Base-by-base conservation (phyloP, 768 basidiomycete species). In the Crassisporium funariophilum region DNA sequence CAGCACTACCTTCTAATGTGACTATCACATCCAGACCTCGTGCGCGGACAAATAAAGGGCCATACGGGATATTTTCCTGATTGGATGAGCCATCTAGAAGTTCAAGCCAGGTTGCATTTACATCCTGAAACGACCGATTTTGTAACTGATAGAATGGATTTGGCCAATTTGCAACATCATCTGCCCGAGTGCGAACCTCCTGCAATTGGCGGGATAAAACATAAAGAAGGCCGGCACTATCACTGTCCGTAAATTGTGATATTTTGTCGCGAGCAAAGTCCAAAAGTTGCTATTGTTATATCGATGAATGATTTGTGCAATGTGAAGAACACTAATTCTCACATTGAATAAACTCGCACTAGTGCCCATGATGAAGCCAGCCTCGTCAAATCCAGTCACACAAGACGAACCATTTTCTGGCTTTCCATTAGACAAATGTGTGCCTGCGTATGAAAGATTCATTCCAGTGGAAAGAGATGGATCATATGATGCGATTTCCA, bases 61-160 rank as follows among this genome's bases (percentile, higher is more conserved):
- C 82, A 19, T 86, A 70, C 0, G 91, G 91, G 5, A 89, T 60
- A 57, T 87, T 84, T 56, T 88, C 85, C 8, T 65, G 62, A 56
- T 89, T 88, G 16, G 83, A 81, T 15, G 81, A 72, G 0, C 88
- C 88, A 58, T 88, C 88, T 13, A 90, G 76, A 16, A 91, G 75
- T 38, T 83, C 73, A 8, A 91, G 65, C 70, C 77, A 77, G 11
- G 65, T 62, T 19, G 74, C 68, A 41, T 69, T 65, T 0, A 81
- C 64, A 53, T 87, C 84, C 36, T 77, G 66, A 55, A 81, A 89
- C 0, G 73, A 79, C 3, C 56, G 23, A 25, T 55, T 54, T 35
- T 74, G 75, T 47, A 87, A 22, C 4, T 77, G 81, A 16, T 64
- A 71, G 58, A 74, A 88, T 62, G 58, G 86, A 50, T 75, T 86